Evolutionary conservation across 768 basidiomycete species (phyloP).

Genomic region (Amanita thiersii): DNA sequence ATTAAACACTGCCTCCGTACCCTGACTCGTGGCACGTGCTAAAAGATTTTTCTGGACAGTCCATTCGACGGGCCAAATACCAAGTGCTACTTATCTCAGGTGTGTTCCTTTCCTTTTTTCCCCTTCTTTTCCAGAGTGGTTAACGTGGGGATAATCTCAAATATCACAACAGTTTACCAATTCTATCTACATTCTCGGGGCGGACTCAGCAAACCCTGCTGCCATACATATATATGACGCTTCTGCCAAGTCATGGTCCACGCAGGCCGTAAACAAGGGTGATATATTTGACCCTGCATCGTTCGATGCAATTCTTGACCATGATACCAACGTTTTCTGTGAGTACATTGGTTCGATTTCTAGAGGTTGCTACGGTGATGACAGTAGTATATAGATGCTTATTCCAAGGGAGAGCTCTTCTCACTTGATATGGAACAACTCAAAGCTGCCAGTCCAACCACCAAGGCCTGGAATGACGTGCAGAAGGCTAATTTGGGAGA

Average conservation of each 20-base stretch:
- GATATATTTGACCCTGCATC: conserved; percentile 51
- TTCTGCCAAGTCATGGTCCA: conserved; percentile 65
- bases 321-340: conserved; percentile 93
- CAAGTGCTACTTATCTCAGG: conserved; percentile 70
- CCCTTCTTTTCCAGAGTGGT: not conserved
- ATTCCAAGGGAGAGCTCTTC: conserved; percentile 58
- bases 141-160: conserved; percentile 7
- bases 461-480: conserved; percentile 60
- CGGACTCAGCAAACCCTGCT: conserved; percentile 60
- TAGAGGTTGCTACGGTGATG: conserved; percentile 3
- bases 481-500: conserved; percentile 42
- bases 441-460: conserved; percentile 46
- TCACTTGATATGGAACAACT: conserved; percentile 64
- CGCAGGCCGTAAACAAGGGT: conserved; percentile 48
- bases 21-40: not conserved
- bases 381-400: conserved; percentile 41
- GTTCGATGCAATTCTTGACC: conserved; percentile 76
- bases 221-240: conserved; percentile 80
- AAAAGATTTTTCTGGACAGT: conserved; percentile 23
- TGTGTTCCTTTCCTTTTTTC: conserved; percentile 15
- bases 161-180: conserved; percentile 57
- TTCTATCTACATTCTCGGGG: conserved; percentile 79
- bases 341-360: conserved; percentile 15
- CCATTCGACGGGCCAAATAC: conserved; percentile 57
- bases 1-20: conserved; percentile 2